Base-by-base conservation (phyloP, 768 basidiomycete genomes). In the Calocybe gangraenosa region DNA sequence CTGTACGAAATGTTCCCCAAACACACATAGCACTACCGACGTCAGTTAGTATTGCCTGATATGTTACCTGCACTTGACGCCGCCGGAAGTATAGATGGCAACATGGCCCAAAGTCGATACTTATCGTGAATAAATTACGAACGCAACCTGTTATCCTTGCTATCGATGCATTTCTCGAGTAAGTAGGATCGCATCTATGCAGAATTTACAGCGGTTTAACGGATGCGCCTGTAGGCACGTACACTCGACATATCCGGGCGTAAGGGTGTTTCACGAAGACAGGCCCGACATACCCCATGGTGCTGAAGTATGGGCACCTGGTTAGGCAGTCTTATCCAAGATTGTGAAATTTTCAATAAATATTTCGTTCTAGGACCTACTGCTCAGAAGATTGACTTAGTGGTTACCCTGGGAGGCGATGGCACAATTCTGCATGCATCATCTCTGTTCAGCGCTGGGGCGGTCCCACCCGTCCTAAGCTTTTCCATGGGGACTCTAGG, bases 351-450 rank as follows among this genome's bases (percentile, higher is more conserved):
- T 23, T 37, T 22, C 32, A 19, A 37, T n/a, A 43, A 17, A 35
- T 45, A 25, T 40, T 15, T 8, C 6, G 15, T 4, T 28, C 33
- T 54, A 70, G 75, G 75, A 37, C 72, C 69, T 35, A 66, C 67
- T 39, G 69, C 82, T 3, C 70, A 81, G 52, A 75, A 75, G 44
- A 87, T 95, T 47, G 88, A 92, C 60, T 70, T 97, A 7, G 84
- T 96, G 15, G 81, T 96, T 20, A 95, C 94, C 0, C 67, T 97
- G 1, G 94, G 94, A 36, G 94, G 94, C 25, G 94, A 97, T 59
- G 94, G 94, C 7, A 96, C 94, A 4, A 93, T 96, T 39, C 74
- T 97, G 1, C 92, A 94, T 59, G 90, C 92, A 0, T 93, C 93
- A 1, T 91, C 91, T 6, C 68, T 97, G 7, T 97, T 97, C 64